Evolutionary conservation across 139 green algal species (phyloP), one percentile per base, ranked within the genome.

Genomic region (Asterochloris erici): DNA sequence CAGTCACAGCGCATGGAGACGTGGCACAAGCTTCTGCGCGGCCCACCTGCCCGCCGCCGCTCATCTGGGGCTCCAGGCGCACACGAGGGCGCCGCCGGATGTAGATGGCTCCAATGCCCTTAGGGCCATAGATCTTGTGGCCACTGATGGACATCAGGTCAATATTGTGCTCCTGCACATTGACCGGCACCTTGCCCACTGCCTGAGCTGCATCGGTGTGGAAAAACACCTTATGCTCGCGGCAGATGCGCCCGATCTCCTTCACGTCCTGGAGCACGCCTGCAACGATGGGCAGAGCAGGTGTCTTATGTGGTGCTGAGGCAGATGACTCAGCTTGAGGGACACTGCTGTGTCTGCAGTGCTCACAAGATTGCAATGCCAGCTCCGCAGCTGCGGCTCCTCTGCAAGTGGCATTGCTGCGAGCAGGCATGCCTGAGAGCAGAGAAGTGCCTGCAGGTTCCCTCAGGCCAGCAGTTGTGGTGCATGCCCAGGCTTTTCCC

Each of bases 81-180:
- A 99, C 97, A 29, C 97, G 91, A 0, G 97, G 97, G 2, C 97
- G 92, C 28, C 95, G 85, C 74, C 97, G 89, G 28, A 99, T 89
- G 89, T 99, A 99, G 13, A 99, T 90, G 15, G 97, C 97, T 16
- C 81, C 74, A 16, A 88, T 73, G 14, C 95, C 97, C 90, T 99
- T 99, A 71, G 97, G 97, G 0, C 96, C 97, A 86, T 99, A 99
- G 29, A 99, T 73, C 90, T 99, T 99, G 91, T 99, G 97, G 13
- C 93, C 96, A 79, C 84, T 94, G 87, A 99, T 96, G 63, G 95
- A 98, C 87, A 97, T 92, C 12, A 98, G 89, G 88, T 99, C 96
- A 68, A 98, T 93, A 80, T 97, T 94, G 77, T 91, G 87, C 23
- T 84, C 88, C 63, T 97, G 93, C 10, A 99, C 95, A 81, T 98